Evolutionary conservation across 1,284 basidiomycete genomes (phyloP).

Genomic region (Coriolopsis trogii): DNA sequence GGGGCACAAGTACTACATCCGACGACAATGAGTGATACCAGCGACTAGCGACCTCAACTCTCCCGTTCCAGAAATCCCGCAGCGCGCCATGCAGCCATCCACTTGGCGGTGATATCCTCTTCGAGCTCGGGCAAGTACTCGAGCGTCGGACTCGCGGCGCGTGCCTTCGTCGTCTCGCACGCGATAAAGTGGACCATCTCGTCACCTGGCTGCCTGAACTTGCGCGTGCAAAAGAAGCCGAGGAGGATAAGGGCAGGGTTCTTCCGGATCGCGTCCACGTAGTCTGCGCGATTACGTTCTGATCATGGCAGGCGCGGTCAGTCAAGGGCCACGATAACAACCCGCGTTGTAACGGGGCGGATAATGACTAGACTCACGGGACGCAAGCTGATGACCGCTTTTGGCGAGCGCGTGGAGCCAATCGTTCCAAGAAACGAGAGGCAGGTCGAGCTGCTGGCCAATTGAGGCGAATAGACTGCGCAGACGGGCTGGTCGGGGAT

Average conservation of each 20-base stretch:
- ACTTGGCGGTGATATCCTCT: neutral
- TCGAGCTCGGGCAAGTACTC: neutral
- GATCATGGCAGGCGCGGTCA: neutral
- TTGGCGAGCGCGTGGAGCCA: constrained; percentile 20
- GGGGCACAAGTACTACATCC: too few relatives aligned
- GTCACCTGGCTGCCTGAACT: neutral
- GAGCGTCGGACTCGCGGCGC: neutral
- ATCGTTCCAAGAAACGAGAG: constrained; percentile 18
- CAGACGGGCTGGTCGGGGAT: constrained; percentile 26
- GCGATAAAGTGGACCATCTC: neutral
- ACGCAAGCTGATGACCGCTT: neutral
- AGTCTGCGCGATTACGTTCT: neutral
- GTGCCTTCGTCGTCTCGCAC: neutral
- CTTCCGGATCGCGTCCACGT: constrained; percentile 3
- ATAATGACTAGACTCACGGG: neutral
- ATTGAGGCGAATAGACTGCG: constrained; percentile 11
- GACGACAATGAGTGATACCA: too few relatives aligned
- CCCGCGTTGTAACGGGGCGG: too few relatives aligned
- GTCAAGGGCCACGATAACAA: neutral
- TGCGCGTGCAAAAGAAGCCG: constrained; percentile 14
- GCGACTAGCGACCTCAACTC: neutral
- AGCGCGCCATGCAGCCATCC: neutral
- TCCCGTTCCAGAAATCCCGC: neutral
- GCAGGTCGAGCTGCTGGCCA: constrained; percentile 14
- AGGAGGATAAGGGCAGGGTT: constrained; percentile 16